These are phyloP conservation scores for Petrea volubilis DNA, from an alignment of 257 asterid genomes.

Conservation along the genomic window DNA sequence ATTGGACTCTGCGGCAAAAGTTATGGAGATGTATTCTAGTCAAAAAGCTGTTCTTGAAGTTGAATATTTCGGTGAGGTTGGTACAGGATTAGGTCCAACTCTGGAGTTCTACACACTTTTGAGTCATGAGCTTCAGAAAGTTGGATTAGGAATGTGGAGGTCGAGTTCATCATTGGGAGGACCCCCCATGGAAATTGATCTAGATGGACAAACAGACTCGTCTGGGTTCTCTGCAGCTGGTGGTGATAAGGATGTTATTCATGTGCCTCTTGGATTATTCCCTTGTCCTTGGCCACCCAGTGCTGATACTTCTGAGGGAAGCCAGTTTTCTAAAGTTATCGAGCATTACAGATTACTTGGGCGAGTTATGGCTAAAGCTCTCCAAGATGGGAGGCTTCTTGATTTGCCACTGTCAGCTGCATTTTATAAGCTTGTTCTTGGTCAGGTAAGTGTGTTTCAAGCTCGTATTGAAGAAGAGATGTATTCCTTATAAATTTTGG, in stretches of 20 bases:
- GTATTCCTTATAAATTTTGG: neutral
- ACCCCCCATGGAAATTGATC: slow-evolving; percentile 62
- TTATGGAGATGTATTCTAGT: slow-evolving; percentile 98
- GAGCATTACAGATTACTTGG: slow-evolving; percentile 89
- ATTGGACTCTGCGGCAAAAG: slow-evolving; percentile 94
- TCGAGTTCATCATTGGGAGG: slow-evolving; percentile 39
- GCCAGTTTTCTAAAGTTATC: slow-evolving; percentile 59
- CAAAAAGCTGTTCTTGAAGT: slow-evolving; percentile 99
- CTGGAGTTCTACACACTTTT: slow-evolving; percentile 93
- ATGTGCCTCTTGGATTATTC: slow-evolving; percentile 89
- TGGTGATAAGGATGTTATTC: slow-evolving; percentile 55
- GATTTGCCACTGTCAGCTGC: slow-evolving; percentile 88
- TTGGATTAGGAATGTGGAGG: slow-evolving; percentile 91
- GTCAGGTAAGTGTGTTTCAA: slow-evolving; percentile 56
- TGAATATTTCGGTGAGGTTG: slow-evolving; percentile 99
- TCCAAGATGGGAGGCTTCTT: slow-evolving; percentile 97
- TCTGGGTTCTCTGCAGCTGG: slow-evolving; percentile 22
- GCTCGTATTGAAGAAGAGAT: neutral
- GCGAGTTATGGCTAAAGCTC: slow-evolving; percentile 96
- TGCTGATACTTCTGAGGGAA: slow-evolving; percentile 66
- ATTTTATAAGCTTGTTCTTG: slow-evolving; percentile 82
- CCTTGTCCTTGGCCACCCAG: slow-evolving; percentile 87
- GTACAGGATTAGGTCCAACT: slow-evolving; percentile 98
- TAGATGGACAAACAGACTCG: slow-evolving; percentile 31
- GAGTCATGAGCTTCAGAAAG: slow-evolving; percentile 93